Percentiles rank a stretch among this genome's conserved stretches.
These are phyloP conservation scores for Cytospora chrysosperma DNA, from an alignment of 2,329 filamentous ascomycete genomes.

Conservation along the genomic window DNA sequence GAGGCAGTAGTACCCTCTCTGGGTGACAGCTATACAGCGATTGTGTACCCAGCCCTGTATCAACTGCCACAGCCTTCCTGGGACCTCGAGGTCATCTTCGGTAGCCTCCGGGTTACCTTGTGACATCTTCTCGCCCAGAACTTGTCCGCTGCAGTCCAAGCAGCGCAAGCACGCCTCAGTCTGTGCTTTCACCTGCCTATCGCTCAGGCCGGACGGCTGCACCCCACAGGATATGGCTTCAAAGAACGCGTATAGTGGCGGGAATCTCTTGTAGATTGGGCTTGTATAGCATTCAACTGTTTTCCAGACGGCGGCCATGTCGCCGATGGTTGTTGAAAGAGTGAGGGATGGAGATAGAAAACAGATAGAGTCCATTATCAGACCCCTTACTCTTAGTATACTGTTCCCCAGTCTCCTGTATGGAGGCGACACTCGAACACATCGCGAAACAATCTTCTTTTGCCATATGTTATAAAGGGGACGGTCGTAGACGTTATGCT, in stretches of 20 bases:
- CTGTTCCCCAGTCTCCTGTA: not conserved
- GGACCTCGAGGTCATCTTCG: not conserved
- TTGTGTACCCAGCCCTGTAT: not conserved
- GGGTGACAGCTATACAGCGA: not conserved
- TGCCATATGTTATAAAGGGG: not conserved
- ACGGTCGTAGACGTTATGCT: not conserved
- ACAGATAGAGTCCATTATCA: not conserved
- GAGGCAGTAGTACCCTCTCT: not conserved
- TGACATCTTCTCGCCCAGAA: not conserved
- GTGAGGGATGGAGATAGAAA: not conserved
- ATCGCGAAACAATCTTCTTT: not conserved
- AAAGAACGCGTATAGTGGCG: not conserved
- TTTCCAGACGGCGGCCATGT: not conserved
- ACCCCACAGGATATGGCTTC: not conserved
- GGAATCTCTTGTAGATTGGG: not conserved
- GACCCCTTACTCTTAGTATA: not conserved
- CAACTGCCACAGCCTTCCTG: not conserved
- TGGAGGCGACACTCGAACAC: not conserved
- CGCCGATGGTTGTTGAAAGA: not conserved
- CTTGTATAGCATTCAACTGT: not conserved
- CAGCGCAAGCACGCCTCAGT: not conserved
- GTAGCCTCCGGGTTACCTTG: not conserved
- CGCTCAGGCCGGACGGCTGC: not conserved
- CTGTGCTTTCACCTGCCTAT: not conserved
- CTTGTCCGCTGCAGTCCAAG: not conserved